Evolutionary conservation across 208 protist genomes (phyloP).

Genomic region (Wallacemonas sp.): DNA sequence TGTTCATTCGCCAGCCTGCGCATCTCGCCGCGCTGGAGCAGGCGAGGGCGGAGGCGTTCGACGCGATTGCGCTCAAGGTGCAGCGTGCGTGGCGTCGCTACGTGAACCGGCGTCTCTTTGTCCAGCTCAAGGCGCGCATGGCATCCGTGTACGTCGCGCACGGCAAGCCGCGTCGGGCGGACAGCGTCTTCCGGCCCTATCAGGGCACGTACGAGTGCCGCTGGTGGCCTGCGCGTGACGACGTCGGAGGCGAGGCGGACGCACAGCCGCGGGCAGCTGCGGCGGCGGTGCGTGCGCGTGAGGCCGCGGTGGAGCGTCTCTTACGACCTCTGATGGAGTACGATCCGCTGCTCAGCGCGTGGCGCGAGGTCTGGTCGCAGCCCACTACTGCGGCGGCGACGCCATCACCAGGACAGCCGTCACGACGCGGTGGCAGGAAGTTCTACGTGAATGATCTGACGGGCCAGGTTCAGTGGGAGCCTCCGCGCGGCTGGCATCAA

Average conservation of each 20-base stretch:
- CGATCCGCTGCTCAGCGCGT: conserved; percentile 57
- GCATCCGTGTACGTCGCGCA: conserved; percentile 39
- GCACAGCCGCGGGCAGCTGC: not conserved
- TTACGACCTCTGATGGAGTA: conserved; percentile 37
- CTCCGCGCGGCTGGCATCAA: conserved; percentile 24
- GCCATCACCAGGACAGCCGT: not conserved
- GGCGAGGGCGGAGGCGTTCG: conserved; percentile 79
- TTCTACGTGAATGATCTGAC: conserved; percentile 58
- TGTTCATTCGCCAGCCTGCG: conserved; percentile 94
- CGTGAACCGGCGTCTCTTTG: conserved; percentile 51
- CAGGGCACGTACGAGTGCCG: conserved; percentile 65
- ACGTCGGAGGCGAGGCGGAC: conserved; percentile 16
- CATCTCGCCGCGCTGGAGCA: conserved; percentile 91
- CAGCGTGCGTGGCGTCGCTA: conserved; percentile 85
- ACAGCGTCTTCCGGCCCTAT: conserved; percentile 81
- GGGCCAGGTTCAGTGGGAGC: conserved; percentile 38
- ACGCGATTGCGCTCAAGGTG: conserved; percentile 77
- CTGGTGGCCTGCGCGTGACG: conserved; percentile 31
- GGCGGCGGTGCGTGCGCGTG: not conserved
- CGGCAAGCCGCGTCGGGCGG: conserved; percentile 64
- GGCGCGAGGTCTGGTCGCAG: conserved; percentile 50
- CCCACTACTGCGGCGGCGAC: conserved; percentile 22
- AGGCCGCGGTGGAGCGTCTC: not conserved
- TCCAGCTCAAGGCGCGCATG: conserved; percentile 53
- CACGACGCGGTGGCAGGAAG: conserved; percentile 26